phyloP scores from a whole-genome alignment of 176 grass and related monocot species.

The Zoysia pacifica region DNA sequence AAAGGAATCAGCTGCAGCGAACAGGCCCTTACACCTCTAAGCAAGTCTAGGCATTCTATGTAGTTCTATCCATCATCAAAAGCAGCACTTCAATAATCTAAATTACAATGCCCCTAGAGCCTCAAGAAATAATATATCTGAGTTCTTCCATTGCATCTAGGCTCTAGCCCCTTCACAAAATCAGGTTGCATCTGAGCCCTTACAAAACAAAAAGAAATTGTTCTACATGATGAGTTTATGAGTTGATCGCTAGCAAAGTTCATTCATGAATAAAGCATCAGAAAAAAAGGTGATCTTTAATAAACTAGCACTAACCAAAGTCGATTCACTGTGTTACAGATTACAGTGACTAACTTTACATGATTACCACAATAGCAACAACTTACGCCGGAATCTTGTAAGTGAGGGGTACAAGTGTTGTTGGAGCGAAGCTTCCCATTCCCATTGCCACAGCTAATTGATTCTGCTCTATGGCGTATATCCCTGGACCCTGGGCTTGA shows the following conservation, averaged over 20 bases:
- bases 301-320: background rate
- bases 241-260: background rate
- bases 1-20: too few relatives aligned
- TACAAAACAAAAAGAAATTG: background rate
- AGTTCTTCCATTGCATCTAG: background rate
- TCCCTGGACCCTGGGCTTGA: constrained; percentile 67
- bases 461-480: constrained; percentile 78
- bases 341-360: background rate
- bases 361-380: background rate
- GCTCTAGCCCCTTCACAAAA: background rate
- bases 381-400: constrained; percentile 85
- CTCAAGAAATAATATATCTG: constrained; percentile 16
- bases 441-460: constrained; percentile 56
- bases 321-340: background rate
- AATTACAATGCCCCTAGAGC: background rate
- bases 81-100: background rate
- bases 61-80: constrained; percentile 9
- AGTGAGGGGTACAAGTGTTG: constrained; percentile 67
- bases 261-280: background rate
- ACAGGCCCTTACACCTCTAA: background rate
- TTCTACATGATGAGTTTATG: background rate
- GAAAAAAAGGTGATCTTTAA: background rate
- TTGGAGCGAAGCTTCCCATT: constrained; percentile 52
- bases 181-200: background rate
- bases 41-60: background rate